Evolutionary conservation across 2,329 filamentous ascomycete species (phyloP), one percentile per base, ranked within the genome.

Genomic region (Hortaea sp.): DNA sequence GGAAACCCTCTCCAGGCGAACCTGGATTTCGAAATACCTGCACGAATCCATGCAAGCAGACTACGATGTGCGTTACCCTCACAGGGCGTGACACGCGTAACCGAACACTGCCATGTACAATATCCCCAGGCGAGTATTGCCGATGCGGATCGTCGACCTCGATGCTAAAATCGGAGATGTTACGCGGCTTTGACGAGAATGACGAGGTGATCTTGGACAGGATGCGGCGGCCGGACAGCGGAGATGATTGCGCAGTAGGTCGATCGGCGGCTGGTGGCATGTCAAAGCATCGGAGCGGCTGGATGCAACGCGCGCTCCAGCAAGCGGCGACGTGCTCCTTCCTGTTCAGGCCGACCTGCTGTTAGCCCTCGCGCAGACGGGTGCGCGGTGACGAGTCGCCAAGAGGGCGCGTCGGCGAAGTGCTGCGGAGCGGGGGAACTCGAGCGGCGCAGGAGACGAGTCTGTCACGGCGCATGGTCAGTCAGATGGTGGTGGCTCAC

Each of bases 111-210:
- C 86, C 86, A 48, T 76, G 78, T 41, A 92, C 83, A 53, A 81
- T 70, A 60, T 90, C 85, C 50, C 85, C 85, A 4, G 84, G 83
- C 28, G 72, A 73, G 65, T 89, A 89, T 58, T 84, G 81, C 53
- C 81, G 81, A 65, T 89, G 82, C 9, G 85, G 85, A 61, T 90
- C 84, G 61, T 85, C 77, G 42, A 84, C 78, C 53, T 79, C 77
- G 63, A 92, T 80, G 65, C 86, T 79, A 68, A 88, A 92, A 62
- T 90, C 85, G 68, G 80, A 74, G 55, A 88, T 73, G 63, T 84
- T 80, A 57, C 85, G 82, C 53, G 76, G 64, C 56, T 72, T 74
- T 44, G 67, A 65, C 39, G 72, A 66, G 56, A 82, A 72, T 29
- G 76, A 74, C 48, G 72, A 74, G 46, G 74, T 73, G 53, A 82